Evolutionary conservation across 2,329 filamentous ascomycete species (phyloP), one percentile per base, ranked within the genome.

Genomic region (Calycina marina): DNA sequence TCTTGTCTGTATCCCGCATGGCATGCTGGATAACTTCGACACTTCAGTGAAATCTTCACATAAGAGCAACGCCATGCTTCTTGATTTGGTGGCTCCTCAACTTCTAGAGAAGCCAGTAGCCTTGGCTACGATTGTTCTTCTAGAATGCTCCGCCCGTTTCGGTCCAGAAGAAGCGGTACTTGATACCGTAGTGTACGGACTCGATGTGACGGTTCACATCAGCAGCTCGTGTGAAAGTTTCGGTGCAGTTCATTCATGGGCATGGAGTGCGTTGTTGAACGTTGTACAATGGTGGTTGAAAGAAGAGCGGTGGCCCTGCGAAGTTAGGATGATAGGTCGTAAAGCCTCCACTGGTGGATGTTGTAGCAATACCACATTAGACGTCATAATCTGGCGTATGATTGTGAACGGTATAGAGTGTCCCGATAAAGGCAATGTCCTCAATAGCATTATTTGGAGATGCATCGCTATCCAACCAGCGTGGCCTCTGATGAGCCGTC

Each of bases 101-200:
- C 15, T 44, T 43, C 30, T 42, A 38, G 10, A 34, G 16, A 28
- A 40, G 40, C 12, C 38, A 38, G 12, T 42, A 44, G 8, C 42
- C 40, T 6, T 42, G 40, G 12, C 40, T 38, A 15, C 30, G 10
- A 14, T 42, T 42, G 27, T 42, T 41, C 24, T 6, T 4, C 12
- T 36, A 44, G 1, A n/a, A n/a, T 8, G n/a, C 8, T 3, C 20
- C 20, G n/a, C n/a, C n/a, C 20, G 20, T 8, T 22, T 34, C 38
- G 2, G 22, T 3, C 25, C 24, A 36, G 20, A 10, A 11, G 28
- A 40, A 44, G 17, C 42, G 32, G 25, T 40, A 24, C 17, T 36
- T 40, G 18, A 42, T 44, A 14, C 33, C 40, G 3, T 36, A 27
- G 27, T 43, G 42, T 9, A 44, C 36, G 10, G 33, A 34, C 6